Percentiles rank a stretch among this genome's conserved stretches.
Conservation (phyloP, 371 early-diverging fungal genomes). For the Dipsacomyces acuminosporus region DNA sequence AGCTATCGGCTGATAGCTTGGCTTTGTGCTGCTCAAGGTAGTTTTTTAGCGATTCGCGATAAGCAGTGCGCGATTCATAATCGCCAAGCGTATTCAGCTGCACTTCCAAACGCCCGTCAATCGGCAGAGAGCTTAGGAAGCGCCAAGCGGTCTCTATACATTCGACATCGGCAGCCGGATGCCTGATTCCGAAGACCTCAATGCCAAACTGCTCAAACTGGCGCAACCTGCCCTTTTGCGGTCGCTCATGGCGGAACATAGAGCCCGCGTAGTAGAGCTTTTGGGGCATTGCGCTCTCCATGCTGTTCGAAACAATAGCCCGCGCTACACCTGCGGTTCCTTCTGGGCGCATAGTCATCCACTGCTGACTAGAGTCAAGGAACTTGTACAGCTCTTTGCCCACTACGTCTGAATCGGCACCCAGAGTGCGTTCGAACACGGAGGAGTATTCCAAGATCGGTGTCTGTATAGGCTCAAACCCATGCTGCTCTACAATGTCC, state of each 20-base stretch:
- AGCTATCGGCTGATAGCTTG: conserved; percentile 51
- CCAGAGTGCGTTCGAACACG: conserved; percentile 57
- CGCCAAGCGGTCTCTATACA: conserved; percentile 50
- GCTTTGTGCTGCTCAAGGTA: conserved; percentile 44
- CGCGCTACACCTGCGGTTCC: conserved; percentile 59
- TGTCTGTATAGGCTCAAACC: conserved; percentile 53
- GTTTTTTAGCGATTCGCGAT: conserved; percentile 42
- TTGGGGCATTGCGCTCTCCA: conserved; percentile 46
- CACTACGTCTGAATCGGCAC: conserved; percentile 56
- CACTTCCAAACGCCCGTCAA: conserved; percentile 39
- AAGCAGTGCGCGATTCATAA: conserved; percentile 45
- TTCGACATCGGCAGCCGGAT: conserved; percentile 56
- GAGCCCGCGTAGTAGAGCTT: conserved; percentile 56
- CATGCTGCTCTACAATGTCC: conserved; percentile 45
- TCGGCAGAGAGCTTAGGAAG: conserved; percentile 47
- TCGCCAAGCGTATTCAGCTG: conserved; percentile 58
- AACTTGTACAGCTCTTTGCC: conserved; percentile 65
- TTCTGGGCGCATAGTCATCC: conserved; percentile 60
- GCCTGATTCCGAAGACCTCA: conserved; percentile 51
- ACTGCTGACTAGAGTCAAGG: conserved; percentile 51
- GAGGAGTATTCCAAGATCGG: conserved; percentile 60
- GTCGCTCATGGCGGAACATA: conserved; percentile 64
- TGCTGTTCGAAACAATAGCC: conserved; percentile 51
- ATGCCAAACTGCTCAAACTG: conserved; percentile 69
- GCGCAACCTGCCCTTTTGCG: conserved; percentile 60